Evolutionary conservation across 306 rosid genomes (phyloP), one percentile per base, ranked within the genome.

Genomic region (Astragalus membranaceus): DNA sequence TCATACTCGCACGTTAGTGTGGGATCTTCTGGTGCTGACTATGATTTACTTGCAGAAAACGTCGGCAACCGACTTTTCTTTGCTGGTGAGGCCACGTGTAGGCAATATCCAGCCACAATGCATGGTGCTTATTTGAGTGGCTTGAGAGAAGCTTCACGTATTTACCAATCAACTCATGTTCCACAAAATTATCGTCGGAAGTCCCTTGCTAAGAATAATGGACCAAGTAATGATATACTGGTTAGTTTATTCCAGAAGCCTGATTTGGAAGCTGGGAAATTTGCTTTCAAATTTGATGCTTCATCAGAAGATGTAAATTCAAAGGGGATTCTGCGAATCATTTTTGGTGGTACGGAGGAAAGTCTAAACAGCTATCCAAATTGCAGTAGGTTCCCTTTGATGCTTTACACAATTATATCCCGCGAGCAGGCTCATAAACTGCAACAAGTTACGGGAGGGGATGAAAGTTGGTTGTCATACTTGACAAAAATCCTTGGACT

Each of bases 71-170:
- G 83, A 9, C 83, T 94, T 53, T 94, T 88, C 84, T 94, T 94
- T 74, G 97, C 98, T 37, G 98, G 97, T 26, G 98, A 94, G 84
- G 98, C 98, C 52, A 94, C 98, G 33, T 82, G 76, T 75, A 87
- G 96, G 84, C 91, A 94, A 61, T 83, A 90, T 83, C 98, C 98
- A 16, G 98, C 97, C 70, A 94, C 95, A 17, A 94, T 90, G 98
- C 98, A 94, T 37, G 96, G 98, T 49, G 98, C 97, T 73, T 88
- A 81, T 75, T 74, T 94, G 76, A 94, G 97, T 76, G 98, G 98
- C 72, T 78, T 90, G 75, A 83, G 98, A 85, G 98, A 94, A 80
- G 98, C 98, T 52, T 87, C 98, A 5, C 72, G 78, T 69, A 90
- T 94, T 53, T 78, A 65, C 75, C 81, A 57, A 33, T 84, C 88